Base-by-base conservation (phyloP, 192 early-diverging fungal species). In the Rhizophagus clarus region DNA sequence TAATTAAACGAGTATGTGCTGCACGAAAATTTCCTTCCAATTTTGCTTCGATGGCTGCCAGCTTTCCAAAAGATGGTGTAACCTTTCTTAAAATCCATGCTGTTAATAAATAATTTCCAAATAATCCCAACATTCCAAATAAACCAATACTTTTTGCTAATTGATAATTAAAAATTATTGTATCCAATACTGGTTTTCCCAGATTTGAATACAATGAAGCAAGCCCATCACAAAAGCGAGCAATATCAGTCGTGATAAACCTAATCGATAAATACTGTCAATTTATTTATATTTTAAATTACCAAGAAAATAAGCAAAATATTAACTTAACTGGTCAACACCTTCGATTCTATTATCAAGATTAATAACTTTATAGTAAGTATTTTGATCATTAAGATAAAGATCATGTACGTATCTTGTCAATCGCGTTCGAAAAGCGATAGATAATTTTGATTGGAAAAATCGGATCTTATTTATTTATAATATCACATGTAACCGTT, bases 21-120 rank as follows among this genome's bases (percentile, higher is more conserved):
- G 90, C 94, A 67, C 97, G 94, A 89, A 98, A 97, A 74, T 98
- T 96, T 82, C 97, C 98, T 82, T 95, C 95, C 42, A 99, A 85
- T 24, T 92, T 93, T 76, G 96, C 95, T 82, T 98, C 96, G 73
- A 92, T 88, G 10, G 96, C 97, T 28, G 92, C 96, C 82, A 97
- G 85, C 83, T 95, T 96, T 49, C 97, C 97, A 84, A 99, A 99
- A 9, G 97, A 91, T 72, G 98, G 98, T 0, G 97, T 95, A 42
- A 96, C 87, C 12, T 88, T 86, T 14, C 97, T 89, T 68, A 99
- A 86, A 56, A 97, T 85, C 56, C 88, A 87, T 31, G 94, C 94
- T 8, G 96, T 92, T 72, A 92, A 68, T 62, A 96, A 90, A 79
- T 97, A 93, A 64, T 95, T 89, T 29, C 94, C 85, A 85, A 92